phyloP scores from a whole-genome alignment of 345 rosid species.

The Schrenkiella parvula region DNA sequence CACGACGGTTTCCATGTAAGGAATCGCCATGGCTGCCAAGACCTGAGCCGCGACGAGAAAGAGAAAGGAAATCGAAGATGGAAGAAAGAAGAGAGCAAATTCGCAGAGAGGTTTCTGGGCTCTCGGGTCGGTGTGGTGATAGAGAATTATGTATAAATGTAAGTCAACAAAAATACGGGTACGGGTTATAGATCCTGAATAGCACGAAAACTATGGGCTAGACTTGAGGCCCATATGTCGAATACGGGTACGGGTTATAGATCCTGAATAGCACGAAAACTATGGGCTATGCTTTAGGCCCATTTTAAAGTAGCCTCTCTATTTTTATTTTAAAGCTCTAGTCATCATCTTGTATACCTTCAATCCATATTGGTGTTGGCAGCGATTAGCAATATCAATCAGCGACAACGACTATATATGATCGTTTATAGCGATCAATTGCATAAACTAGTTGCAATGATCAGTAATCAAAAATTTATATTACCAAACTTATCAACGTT shows the following conservation, averaged over 20 bases:
- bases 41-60: slow-evolving; percentile 13
- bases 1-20: slow-evolving; percentile 89
- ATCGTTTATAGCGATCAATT: too few relatives aligned
- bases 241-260: too few relatives aligned
- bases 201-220: not conserved
- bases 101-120: not conserved
- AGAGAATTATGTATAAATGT: not conserved
- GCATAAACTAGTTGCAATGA: too few relatives aligned
- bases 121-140: slow-evolving; percentile 7
- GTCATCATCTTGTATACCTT: too few relatives aligned
- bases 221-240: slow-evolving; percentile 19
- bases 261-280: too few relatives aligned
- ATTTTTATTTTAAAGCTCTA: not conserved
- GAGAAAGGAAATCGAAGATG: not conserved
- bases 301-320: not conserved
- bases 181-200: slow-evolving; percentile 3
- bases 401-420: too few relatives aligned
- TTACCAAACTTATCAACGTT: too few relatives aligned
- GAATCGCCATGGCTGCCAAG: slow-evolving; percentile 60
- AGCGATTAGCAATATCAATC: too few relatives aligned
- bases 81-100: not conserved
- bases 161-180: slow-evolving; percentile 19
- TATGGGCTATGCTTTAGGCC: too few relatives aligned
- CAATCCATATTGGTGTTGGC: too few relatives aligned
- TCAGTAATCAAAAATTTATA: too few relatives aligned